Percentiles rank a stretch among this genome's conserved stretches.
Evolutionary conservation across 768 basidiomycete genomes (phyloP).

Genomic region (Russula sp.): DNA sequence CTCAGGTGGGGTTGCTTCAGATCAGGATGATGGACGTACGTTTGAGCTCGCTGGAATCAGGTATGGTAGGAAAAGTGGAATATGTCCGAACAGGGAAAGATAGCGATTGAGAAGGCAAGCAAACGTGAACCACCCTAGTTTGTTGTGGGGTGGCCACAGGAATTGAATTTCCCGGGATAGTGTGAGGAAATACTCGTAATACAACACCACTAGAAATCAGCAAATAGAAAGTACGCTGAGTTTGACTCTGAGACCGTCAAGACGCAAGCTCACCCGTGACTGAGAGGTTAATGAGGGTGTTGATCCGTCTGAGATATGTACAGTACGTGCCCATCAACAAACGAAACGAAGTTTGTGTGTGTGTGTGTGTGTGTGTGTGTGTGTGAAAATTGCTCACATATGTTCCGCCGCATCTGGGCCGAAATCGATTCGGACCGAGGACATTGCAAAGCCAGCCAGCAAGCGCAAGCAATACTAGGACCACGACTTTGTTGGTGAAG

Average conservation of each 20-base stretch:
- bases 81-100: too few species aligned
- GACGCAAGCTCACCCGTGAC: not conserved
- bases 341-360: too few species aligned
- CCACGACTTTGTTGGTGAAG: not conserved
- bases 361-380: not conserved
- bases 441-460: slow-evolving; percentile 5
- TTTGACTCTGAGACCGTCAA: not conserved
- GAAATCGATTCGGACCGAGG: not conserved
- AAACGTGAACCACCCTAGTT: too few species aligned
- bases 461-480: not conserved
- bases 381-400: not conserved
- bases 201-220: slow-evolving; percentile 23
- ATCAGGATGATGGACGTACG: slow-evolving; percentile 1
- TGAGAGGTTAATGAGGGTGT: not conserved
- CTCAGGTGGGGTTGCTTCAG: not conserved
- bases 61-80: slow-evolving; percentile 23
- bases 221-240: not conserved
- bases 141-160: too few species aligned
- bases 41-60: not conserved
- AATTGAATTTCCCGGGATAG: too few species aligned
- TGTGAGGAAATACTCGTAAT: slow-evolving; percentile 29
- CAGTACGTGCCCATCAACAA: not conserved
- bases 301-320: slow-evolving; percentile 2
- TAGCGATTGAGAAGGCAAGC: too few species aligned
- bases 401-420: not conserved